These are phyloP conservation scores for Trametes polyzona DNA, from an alignment of 1,284 basidiomycete species.

Conservation along the genomic window DNA sequence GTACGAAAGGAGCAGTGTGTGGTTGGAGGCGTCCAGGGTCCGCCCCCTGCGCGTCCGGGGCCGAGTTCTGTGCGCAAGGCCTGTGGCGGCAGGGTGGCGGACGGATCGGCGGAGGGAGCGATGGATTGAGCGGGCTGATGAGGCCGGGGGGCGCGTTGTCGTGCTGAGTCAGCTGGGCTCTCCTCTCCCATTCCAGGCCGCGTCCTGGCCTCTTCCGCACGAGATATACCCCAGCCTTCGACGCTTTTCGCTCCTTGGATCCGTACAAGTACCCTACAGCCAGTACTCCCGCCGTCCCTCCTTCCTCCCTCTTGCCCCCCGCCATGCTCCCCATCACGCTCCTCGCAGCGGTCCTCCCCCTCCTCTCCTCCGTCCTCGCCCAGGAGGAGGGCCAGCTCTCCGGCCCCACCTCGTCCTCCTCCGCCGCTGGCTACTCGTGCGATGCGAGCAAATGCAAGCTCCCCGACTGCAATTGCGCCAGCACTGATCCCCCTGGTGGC, in stretches of 20 bases:
- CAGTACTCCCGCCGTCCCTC: background rate
- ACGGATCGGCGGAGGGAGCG: conserved; percentile 1
- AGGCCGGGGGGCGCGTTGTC: conserved; percentile 14
- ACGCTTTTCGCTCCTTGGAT: conserved; percentile 7
- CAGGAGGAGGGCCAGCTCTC: conserved; percentile 53
- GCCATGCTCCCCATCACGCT: conserved; percentile 41
- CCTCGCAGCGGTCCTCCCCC: conserved; percentile 36
- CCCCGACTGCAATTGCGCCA: conserved; percentile 75
- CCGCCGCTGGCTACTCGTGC: conserved; percentile 70
- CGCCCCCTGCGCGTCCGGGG: background rate
- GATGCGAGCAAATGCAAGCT: conserved; percentile 67
- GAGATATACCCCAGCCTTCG: conserved; percentile 16
- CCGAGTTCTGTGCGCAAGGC: background rate
- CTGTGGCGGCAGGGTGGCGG: background rate
- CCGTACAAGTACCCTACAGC: conserved; percentile 11
- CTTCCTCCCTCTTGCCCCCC: conserved; percentile 2
- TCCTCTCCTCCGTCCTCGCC: conserved; percentile 42
- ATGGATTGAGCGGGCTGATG: conserved; percentile 17
- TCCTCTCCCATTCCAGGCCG: conserved; percentile 1
- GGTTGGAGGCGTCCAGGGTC: background rate
- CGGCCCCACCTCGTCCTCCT: conserved; percentile 50
- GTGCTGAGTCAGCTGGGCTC: conserved; percentile 14
- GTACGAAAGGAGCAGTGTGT: conserved; percentile 7
- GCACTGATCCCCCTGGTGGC: conserved; percentile 72
- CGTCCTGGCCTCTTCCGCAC: conserved; percentile 7